Percentiles rank a stretch among this genome's conserved stretches.
Conservation (phyloP, 2,329 filamentous ascomycete species). For the Zymoseptoria passerinii region DNA sequence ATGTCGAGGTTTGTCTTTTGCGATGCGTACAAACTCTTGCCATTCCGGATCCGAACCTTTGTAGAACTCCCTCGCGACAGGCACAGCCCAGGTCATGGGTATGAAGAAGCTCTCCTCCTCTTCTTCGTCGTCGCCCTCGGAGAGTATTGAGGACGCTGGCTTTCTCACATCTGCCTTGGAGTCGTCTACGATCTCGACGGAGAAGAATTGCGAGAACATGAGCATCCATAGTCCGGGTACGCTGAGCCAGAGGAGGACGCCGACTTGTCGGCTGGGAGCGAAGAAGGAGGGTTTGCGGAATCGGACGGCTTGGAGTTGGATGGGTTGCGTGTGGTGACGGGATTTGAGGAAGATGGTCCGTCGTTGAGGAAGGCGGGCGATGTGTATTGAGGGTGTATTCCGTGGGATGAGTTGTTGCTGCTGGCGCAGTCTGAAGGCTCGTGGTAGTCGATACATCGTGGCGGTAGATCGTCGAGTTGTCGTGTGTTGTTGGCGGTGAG, state of each 20-base stretch:
- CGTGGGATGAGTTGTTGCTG: constrained; percentile 6
- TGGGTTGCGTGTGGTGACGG: not conserved
- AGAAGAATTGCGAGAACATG: not conserved
- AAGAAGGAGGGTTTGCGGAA: constrained; percentile 9
- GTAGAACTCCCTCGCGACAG: constrained; percentile 37
- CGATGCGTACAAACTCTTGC: constrained; percentile 42
- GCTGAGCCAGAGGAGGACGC: not conserved
- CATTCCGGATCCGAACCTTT: constrained; percentile 47
- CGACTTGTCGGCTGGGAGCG: constrained; percentile 3
- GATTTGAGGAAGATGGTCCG: not conserved
- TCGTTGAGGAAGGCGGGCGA: not conserved
- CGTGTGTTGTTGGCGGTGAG: not conserved
- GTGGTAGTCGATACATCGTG: constrained; percentile 24
- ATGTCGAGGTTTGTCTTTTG: constrained; percentile 35
- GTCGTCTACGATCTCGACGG: not conserved
- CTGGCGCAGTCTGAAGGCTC: constrained; percentile 23
- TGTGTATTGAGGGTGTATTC: not conserved
- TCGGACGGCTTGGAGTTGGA: constrained; percentile 2
- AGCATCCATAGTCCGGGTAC: not conserved
- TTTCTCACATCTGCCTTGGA: constrained; percentile 5
- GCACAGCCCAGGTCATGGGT: constrained; percentile 40
- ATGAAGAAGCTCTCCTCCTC: constrained; percentile 37
- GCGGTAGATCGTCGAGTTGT: not conserved
- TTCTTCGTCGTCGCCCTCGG: constrained; percentile 22
- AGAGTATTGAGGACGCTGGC: not conserved